Base-by-base conservation (phyloP, 2,329 filamentous ascomycete genomes). In the Paradendryphiella salina region DNA sequence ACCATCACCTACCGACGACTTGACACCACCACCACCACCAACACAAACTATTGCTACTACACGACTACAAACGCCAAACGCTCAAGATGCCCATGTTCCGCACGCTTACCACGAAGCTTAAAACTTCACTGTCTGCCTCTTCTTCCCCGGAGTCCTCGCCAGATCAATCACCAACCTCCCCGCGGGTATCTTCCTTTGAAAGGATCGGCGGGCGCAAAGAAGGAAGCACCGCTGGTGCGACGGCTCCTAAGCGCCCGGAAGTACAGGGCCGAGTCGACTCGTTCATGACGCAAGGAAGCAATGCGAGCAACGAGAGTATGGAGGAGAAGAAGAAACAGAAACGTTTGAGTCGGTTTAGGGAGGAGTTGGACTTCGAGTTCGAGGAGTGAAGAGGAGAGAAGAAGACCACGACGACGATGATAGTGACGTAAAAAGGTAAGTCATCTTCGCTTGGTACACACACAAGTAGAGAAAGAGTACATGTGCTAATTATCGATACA, bases 261-360 rank as follows among this genome's bases (percentile, higher is more conserved):
- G 41, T 52, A 7, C 58, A 59, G 29, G 18, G 20, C 14, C 53
- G 61, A 15, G 52, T 47, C 5, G 63, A 68, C 23, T 64, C 60
- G 1, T 65, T 66, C 48, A 58, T 58, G 46, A 56, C 54, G 21
- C 50, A 61, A 31, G 57, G 50, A 7, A 47, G 54, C 15, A 56
- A 57, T 31, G 38, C 41, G 34, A 52, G 55, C 20, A 52, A 57
- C 26, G 54, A 57, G 39, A 54, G 47, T 34, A 50, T 50, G 20
- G 55, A 51, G 14, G 59, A 56, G 35, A 63, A 58, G 54, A 63
- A 59, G 35, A 41, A 58, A 35, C 42, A 61, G 17, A 60, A 46
- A 52, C 57, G 69, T 34, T 55, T 59, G 36, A 71, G 68, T 56
- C 60, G 60, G 14, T 72, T 72, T 35, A 63, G 56, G 28, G 69